These are phyloP conservation scores for Ascocoryne sarcoides DNA, from an alignment of 2,329 filamentous ascomycete genomes.

Conservation along the genomic window DNA sequence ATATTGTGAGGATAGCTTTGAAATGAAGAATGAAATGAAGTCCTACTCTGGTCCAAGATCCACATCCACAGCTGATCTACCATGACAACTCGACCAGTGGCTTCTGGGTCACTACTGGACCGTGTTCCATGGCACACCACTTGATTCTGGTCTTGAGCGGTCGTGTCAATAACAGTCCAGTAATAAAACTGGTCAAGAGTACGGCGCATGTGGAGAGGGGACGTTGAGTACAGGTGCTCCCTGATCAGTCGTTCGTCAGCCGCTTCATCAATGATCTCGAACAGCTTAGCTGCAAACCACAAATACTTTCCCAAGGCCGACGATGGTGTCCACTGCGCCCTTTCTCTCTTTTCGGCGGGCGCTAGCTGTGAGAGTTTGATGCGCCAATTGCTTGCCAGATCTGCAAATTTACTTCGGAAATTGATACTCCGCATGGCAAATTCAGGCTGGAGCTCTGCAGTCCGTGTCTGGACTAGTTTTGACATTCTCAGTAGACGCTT, in stretches of 20 bases:
- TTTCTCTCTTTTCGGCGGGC: too few species aligned
- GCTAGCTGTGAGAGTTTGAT: too few species aligned
- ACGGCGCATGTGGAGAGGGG: constrained; percentile 33
- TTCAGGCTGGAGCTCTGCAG: too few species aligned
- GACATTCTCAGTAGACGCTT: too few species aligned
- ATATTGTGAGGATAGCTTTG: not conserved
- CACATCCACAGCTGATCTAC: constrained; percentile 38
- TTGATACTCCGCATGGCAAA: too few species aligned
- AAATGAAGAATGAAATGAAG: not conserved
- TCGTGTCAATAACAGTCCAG: constrained; percentile 32
- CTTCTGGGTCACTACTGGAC: not conserved
- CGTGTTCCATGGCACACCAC: constrained; percentile 16
- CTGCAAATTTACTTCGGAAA: too few species aligned
- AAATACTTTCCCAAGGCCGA: too few species aligned
- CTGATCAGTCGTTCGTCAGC: not conserved
- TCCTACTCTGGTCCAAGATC: constrained; percentile 30
- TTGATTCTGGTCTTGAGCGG: constrained; percentile 28
- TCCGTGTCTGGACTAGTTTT: too few species aligned
- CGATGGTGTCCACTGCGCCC: too few species aligned
- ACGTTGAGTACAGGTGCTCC: not conserved
- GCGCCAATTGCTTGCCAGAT: too few species aligned
- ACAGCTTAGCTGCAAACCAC: too few species aligned
- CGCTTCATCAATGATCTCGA: too few species aligned
- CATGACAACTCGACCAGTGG: constrained; percentile 29
- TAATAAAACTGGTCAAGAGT: constrained; percentile 39